phyloP scores from a whole-genome alignment of 169 alveolate genomes.

The Toxoplasma gondii region DNA sequence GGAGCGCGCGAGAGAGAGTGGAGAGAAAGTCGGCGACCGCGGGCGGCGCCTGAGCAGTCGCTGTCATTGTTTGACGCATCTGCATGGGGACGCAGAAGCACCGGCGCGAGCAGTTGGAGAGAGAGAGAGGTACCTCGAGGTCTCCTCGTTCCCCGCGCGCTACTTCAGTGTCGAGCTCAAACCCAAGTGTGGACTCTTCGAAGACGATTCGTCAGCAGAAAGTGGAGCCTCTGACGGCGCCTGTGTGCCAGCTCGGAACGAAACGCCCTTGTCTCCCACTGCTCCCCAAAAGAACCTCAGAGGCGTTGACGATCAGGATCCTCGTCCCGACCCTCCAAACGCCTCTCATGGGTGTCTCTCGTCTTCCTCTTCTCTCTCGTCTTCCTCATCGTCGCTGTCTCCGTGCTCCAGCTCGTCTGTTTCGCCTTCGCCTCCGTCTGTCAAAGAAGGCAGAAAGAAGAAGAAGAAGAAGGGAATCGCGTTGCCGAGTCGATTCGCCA shows the following conservation, averaged over 20 bases:
- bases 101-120: neutral
- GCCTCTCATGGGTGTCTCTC: neutral
- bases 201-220: neutral
- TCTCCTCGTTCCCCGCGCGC: neutral
- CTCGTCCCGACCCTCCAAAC: neutral
- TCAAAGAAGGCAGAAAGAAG: neutral
- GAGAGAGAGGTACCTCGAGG: neutral
- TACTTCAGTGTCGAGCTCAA: constrained; percentile 4
- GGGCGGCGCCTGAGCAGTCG: too few species aligned
- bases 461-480: neutral
- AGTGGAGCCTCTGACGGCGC: neutral
- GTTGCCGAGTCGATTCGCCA: neutral
- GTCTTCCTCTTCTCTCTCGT: neutral
- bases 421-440: neutral
- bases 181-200: constrained; percentile 29
- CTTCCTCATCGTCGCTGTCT: neutral
- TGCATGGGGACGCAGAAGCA: too few species aligned
- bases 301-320: neutral
- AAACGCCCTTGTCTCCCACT: neutral
- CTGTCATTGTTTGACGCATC: too few species aligned
- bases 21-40: too few species aligned
- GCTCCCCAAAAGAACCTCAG: neutral
- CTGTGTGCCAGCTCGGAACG: neutral
- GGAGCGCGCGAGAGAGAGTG: neutral
- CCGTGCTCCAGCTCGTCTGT: neutral